A percentile compares a stretch with the other conserved stretches of the same genome.
Evolutionary conservation across 257 asterid species (phyloP).

Genomic region (Nicotiana attenuata): DNA sequence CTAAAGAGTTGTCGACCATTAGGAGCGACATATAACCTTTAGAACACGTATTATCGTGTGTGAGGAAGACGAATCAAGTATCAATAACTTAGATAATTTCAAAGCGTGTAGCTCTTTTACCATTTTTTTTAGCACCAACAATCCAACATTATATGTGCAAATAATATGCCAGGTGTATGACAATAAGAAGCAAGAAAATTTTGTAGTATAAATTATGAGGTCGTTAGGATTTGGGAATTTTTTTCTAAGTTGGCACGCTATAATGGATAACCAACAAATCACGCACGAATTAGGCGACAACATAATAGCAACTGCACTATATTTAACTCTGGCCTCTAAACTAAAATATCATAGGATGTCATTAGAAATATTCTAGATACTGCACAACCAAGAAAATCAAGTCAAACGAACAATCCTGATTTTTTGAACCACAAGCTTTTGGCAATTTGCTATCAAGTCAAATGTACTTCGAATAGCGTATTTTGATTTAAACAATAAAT

Average conservation of each 20-base stretch:
- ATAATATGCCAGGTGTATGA: not conserved
- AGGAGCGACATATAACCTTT: no score
- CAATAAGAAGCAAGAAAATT: not conserved
- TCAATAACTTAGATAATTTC: no score
- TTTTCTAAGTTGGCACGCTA: not conserved
- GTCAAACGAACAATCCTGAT: not conserved
- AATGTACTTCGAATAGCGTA: no score
- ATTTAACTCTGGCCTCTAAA: not conserved
- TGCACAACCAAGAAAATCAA: not conserved
- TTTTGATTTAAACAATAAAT: no score
- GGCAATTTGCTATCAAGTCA: no score
- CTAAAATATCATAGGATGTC: not conserved
- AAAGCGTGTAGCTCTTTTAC: no score
- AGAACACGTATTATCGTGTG: no score
- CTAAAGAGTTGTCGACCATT: no score
- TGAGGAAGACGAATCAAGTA: no score
- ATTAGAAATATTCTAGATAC: not conserved
- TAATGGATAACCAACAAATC: not conserved
- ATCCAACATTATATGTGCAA: no score
- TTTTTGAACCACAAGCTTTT: not conserved
- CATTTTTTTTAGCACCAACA: no score
- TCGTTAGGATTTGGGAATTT: not conserved
- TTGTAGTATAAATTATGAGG: not conserved
- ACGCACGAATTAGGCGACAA: not conserved
- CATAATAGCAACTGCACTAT: not conserved